Evolutionary conservation across 108 stramenopile genomes (phyloP).

Genomic region (Nitzschia sp.): DNA sequence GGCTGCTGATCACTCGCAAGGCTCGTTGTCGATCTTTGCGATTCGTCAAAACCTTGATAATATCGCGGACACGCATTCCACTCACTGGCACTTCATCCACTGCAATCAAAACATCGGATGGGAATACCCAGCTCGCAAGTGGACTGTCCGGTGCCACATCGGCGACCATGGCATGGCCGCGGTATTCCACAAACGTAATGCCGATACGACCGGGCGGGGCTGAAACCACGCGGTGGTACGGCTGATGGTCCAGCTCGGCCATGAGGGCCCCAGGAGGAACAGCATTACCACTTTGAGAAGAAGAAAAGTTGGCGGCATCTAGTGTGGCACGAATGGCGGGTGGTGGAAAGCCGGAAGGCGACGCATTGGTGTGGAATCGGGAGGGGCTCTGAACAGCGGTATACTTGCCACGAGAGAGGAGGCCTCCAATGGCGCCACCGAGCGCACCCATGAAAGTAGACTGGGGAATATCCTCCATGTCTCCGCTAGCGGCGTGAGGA

Average conservation of each 20-base stretch:
- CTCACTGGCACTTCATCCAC: constrained; percentile 84
- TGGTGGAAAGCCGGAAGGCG: constrained; percentile 7
- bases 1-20: constrained; percentile 75
- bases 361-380: neutral
- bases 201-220: constrained; percentile 89
- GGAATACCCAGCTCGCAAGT: constrained; percentile 77
- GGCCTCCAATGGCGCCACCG: constrained; percentile 72
- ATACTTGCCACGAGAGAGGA: constrained; percentile 64
- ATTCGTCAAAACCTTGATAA: constrained; percentile 71
- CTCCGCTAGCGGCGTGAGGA: constrained; percentile 20
- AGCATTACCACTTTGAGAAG: neutral
- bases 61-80: constrained; percentile 79
- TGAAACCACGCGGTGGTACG: constrained; percentile 81
- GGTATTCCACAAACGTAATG: constrained; percentile 79
- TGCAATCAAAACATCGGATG: constrained; percentile 81
- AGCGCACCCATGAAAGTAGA: constrained; percentile 64
- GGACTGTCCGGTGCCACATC: constrained; percentile 75
- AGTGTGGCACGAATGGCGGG: constrained; percentile 25
- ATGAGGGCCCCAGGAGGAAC: constrained; percentile 2
- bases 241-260: constrained; percentile 44
- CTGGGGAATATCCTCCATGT: constrained; percentile 22
- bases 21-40: constrained; percentile 71
- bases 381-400: constrained; percentile 15
- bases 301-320: constrained; percentile 25
- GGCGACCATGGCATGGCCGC: constrained; percentile 87